These are phyloP conservation scores for Epichloe scottii DNA, from an alignment of 2,329 filamentous ascomycete genomes.

Conservation along the genomic window DNA sequence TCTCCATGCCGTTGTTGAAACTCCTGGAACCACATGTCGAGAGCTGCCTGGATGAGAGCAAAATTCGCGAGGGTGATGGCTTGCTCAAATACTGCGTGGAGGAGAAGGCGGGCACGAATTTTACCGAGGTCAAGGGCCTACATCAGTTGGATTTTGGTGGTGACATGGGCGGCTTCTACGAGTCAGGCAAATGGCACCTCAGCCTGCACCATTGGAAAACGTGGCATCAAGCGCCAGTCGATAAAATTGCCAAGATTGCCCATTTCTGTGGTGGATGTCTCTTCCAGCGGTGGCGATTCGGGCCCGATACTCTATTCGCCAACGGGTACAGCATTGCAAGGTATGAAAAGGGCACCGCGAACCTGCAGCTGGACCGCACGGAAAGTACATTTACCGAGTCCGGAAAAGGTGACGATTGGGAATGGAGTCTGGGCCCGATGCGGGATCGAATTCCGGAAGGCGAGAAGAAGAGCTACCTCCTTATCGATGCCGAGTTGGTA, in stretches of 20 bases:
- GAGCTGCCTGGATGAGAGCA: slow-evolving; percentile 32
- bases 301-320: slow-evolving; percentile 34
- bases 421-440: slow-evolving; percentile 42
- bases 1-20: slow-evolving; percentile 38
- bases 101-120: slow-evolving; percentile 36
- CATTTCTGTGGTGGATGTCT: slow-evolving; percentile 45
- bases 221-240: slow-evolving; percentile 37
- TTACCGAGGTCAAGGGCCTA: slow-evolving; percentile 43
- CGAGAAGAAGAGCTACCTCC: slow-evolving; percentile 38
- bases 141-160: slow-evolving; percentile 44
- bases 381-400: slow-evolving; percentile 34
- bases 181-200: slow-evolving; percentile 39
- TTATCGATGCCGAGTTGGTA: slow-evolving; percentile 32
- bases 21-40: slow-evolving; percentile 35
- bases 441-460: slow-evolving; percentile 21
- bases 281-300: slow-evolving; percentile 41
- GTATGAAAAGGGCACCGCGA: slow-evolving; percentile 29
- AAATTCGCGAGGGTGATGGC: slow-evolving; percentile 35
- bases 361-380: slow-evolving; percentile 30
- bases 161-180: slow-evolving; percentile 47
- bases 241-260: slow-evolving; percentile 10
- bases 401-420: slow-evolving; percentile 32
- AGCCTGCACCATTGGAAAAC: slow-evolving; percentile 53
- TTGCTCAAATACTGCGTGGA: slow-evolving; percentile 46
- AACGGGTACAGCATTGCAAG: slow-evolving; percentile 46